Base-by-base conservation (phyloP, 176 grass and related monocot genomes). In the Typha latifolia region DNA sequence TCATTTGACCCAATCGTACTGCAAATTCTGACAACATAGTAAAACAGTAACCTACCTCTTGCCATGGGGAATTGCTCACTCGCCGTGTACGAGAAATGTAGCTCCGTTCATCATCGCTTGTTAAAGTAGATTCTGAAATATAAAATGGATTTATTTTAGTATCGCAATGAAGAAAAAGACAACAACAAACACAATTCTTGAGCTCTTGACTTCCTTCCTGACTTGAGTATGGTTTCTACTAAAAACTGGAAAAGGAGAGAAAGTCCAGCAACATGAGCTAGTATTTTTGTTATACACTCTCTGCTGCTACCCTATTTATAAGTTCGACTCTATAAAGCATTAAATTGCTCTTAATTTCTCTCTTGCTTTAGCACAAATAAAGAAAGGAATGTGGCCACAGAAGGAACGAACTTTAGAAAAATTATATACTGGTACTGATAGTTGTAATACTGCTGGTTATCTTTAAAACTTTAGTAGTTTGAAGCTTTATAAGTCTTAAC, bases 121-220 rank as follows among this genome's bases (percentile, higher is more conserved):
- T 77, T 29, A 84, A 57, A 63, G 79, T 77, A 72, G 85, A 67
- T 66, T 86, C 80, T 81, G 69, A 82, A 81, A 82, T 65, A 31
- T 11, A 70, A 77, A 26, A 66, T 20, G 51, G 19, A 53, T 4
- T 23, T 67, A 62, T 56, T 66, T 19, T 74, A 57, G 66, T 72
- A 66, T 67, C 37, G 3, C 10, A 47, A n/a, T 50, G 31, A 74
- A 23, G 27, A 29, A n/a, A 7, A 62, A 55, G 63, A 20, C n/a
- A 47, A 55, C 55, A 27, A 12, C 14, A 64, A 32, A 27, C 37
- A 43, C 37, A 1, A 43, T 43, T 43, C 37, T 43, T 43, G 5
- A 43, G 37, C 9, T 10, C 37, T 43, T 43, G 5, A 64, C 27
- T 22, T 64, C 29, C 23, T 64, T 64, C 20, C 53, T 59, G 22